Conservation (phyloP, 2,329 filamentous ascomycete genomes). For the Cryphonectria parasitica region DNA sequence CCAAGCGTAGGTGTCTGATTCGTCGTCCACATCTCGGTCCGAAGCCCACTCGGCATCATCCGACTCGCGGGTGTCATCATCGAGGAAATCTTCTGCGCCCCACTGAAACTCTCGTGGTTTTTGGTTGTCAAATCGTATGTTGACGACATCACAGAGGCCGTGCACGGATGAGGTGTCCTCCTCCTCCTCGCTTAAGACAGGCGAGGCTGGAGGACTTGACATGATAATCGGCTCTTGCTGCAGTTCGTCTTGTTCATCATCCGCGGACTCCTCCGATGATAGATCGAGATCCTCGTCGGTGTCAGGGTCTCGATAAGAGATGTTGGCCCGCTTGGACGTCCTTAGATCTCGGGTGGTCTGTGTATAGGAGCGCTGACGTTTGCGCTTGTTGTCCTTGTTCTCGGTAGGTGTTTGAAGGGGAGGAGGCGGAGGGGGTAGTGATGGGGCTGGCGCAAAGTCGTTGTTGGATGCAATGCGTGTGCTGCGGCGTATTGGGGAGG, state of each 20-base stretch:
- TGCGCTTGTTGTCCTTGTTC: slow-evolving; percentile 15
- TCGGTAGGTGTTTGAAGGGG: slow-evolving; percentile 6
- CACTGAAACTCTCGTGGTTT: slow-evolving; percentile 71
- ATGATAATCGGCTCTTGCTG: slow-evolving; percentile 13
- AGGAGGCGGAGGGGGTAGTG: slow-evolving; percentile 5
- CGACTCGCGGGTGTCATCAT: slow-evolving; percentile 58
- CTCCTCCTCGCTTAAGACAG: slow-evolving; percentile 12
- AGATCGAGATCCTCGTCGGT: slow-evolving; percentile 28
- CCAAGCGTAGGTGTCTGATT: slow-evolving; percentile 48
- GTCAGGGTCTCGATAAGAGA: slow-evolving; percentile 28
- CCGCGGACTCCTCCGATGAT: slow-evolving; percentile 20
- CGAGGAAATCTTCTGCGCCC: slow-evolving; percentile 72
- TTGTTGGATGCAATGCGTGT: slow-evolving; percentile 35
- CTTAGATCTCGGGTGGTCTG: slow-evolving; percentile 23
- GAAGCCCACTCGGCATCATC: slow-evolving; percentile 58
- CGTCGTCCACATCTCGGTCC: slow-evolving; percentile 57
- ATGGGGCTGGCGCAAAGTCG: slow-evolving; percentile 25
- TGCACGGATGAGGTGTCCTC: slow-evolving; percentile 53
- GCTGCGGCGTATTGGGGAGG: slow-evolving; percentile 35
- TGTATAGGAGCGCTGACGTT: slow-evolving; percentile 21
- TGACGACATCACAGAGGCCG: slow-evolving; percentile 71
- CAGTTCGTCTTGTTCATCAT: slow-evolving; percentile 27
- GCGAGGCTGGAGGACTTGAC: slow-evolving; percentile 22
- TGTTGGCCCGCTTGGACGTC: slow-evolving; percentile 19
- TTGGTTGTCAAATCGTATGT: slow-evolving; percentile 76